Evolutionary conservation across 345 rosid species (phyloP).

Genomic region (Eucalyptus victrix): DNA sequence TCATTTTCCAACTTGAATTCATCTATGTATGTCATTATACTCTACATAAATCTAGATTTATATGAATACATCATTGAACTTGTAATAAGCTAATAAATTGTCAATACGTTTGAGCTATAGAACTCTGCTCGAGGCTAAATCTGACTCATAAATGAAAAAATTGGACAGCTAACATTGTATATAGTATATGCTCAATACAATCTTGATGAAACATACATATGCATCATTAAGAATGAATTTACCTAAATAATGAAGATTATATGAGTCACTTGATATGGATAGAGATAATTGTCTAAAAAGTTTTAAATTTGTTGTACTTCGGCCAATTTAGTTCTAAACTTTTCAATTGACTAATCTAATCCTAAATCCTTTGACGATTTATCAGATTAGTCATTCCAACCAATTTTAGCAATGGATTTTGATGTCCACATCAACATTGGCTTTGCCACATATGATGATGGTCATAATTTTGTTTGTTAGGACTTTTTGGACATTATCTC

Average conservation of each 20-base stretch:
- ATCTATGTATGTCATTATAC: background rate
- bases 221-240: background rate
- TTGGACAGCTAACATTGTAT: background rate
- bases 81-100: background rate
- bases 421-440: background rate
- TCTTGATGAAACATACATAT: background rate
- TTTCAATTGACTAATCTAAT: background rate
- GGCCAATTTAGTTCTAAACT: rapidly evolving
- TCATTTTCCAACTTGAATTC: background rate
- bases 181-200: background rate
- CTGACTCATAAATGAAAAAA: background rate
- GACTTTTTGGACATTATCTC: background rate
- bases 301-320: rapidly evolving
- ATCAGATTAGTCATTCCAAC: rapidly evolving
- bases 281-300: background rate
- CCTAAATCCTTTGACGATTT: background rate
- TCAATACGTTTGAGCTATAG: background rate
- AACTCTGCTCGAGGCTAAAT: background rate
- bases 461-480: background rate
- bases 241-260: background rate
- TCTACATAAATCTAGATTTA: background rate
- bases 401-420: background rate
- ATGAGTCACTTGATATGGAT: background rate
- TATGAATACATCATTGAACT: background rate
- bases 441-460: background rate